Percentiles rank a stretch among this genome's conserved stretches.
Evolutionary conservation across 306 rosid species (phyloP).

Genomic region (Cicer bijugum): DNA sequence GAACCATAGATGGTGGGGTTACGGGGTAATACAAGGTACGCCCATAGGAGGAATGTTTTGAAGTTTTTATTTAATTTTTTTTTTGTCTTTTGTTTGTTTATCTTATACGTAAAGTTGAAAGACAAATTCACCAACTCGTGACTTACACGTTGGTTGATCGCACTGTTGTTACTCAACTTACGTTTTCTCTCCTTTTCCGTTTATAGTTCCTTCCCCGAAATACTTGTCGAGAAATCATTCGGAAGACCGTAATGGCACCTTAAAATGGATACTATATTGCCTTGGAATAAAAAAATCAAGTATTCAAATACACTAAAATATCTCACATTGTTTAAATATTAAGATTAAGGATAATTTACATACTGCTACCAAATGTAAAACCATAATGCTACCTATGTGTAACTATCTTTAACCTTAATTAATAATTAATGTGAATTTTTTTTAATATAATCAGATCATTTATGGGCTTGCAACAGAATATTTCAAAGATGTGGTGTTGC

Average conservation of each 20-base stretch:
- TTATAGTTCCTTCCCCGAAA: slow-evolving; percentile 58
- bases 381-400: too few species aligned
- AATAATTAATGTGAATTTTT: too few species aligned
- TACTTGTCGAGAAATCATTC: slow-evolving; percentile 74
- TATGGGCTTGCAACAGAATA: too few species aligned
- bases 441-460: too few species aligned
- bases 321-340: too few species aligned
- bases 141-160: slow-evolving; percentile 58
- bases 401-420: too few species aligned
- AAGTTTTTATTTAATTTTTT: slow-evolving; percentile 19
- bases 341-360: too few species aligned
- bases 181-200: slow-evolving; percentile 60
- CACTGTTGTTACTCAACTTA: slow-evolving; percentile 57
- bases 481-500: too few species aligned
- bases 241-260: slow-evolving; percentile 41
- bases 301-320: too few species aligned
- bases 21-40: slow-evolving; percentile 43
- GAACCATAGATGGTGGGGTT: slow-evolving; percentile 49
- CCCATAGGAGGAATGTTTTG: slow-evolving; percentile 35
- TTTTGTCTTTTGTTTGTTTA: slow-evolving; percentile 56
- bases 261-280: slow-evolving; percentile 35
- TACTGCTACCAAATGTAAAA: too few species aligned
- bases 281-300: neutral
- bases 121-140: slow-evolving; percentile 55
- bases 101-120: slow-evolving; percentile 60